Percentiles rank a stretch among this genome's conserved stretches.
Evolutionary conservation across 2,329 filamentous ascomycete species (phyloP).

Genomic region (Xylariales sp.): DNA sequence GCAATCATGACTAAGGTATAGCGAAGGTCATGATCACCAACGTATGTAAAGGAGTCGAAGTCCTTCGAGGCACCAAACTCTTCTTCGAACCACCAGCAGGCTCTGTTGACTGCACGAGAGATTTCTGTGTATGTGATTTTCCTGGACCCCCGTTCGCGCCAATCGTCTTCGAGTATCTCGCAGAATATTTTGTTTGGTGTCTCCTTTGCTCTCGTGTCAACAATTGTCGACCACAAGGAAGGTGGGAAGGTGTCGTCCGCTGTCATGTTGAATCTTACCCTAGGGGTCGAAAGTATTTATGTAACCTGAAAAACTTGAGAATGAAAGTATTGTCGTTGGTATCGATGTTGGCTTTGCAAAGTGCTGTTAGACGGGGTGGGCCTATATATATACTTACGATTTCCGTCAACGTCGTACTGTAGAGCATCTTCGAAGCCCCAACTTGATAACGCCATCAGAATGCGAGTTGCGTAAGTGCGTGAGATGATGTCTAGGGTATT

Average conservation of each 20-base stretch:
- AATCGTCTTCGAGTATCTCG: constrained; percentile 3
- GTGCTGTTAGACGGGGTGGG: too few species aligned
- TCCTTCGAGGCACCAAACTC: constrained; percentile 3
- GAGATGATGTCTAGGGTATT: too few species aligned
- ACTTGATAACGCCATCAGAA: too few species aligned
- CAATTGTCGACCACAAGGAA: not conserved
- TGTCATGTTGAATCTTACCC: too few species aligned
- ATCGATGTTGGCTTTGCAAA: too few species aligned
- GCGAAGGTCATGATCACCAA: constrained; percentile 7
- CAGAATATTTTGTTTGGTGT: constrained; percentile 6
- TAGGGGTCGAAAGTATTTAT: not conserved
- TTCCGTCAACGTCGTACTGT: too few species aligned
- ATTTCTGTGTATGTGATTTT: constrained; percentile 6
- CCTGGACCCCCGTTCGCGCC: constrained; percentile 2
- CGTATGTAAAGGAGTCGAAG: constrained; percentile 5
- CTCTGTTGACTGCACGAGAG: constrained; percentile 3
- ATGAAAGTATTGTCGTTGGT: not conserved
- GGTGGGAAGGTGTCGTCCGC: constrained; percentile 5
- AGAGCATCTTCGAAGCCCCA: too few species aligned
- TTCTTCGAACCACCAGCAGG: constrained; percentile 7
- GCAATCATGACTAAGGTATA: constrained; percentile 5
- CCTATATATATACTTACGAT: too few species aligned
- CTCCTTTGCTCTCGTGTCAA: not conserved
- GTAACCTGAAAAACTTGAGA: too few species aligned
- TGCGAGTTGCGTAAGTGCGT: too few species aligned